A percentile compares a stretch with the other conserved stretches of the same genome.
Evolutionary conservation across 2,329 filamentous ascomycete genomes (phyloP).

Genomic region (Calonectria pauciramosa): DNA sequence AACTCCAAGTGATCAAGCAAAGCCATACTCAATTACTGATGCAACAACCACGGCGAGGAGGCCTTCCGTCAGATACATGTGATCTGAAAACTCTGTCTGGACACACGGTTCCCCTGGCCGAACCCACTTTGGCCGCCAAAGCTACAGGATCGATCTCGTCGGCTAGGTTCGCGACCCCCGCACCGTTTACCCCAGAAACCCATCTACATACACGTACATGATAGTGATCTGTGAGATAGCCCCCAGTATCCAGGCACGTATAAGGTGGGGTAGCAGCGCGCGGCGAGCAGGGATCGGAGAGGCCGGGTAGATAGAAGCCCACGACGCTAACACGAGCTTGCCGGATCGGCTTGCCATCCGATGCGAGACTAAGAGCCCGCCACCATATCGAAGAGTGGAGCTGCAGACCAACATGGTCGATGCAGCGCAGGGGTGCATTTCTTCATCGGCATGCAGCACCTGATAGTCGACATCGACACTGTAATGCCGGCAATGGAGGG

Average conservation of each 20-base stretch:
- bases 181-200: conserved; percentile 5
- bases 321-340: neutral
- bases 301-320: neutral
- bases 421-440: neutral
- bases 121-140: neutral
- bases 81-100: neutral
- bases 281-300: conserved; percentile 5
- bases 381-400: neutral
- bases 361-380: neutral
- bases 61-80: neutral
- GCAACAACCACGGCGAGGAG: too few relatives aligned
- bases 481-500: neutral
- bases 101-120: neutral
- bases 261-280: neutral
- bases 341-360: conserved; percentile 3
- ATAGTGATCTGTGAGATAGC: neutral
- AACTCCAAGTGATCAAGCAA: neutral
- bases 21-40: neutral
- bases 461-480: neutral
- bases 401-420: neutral
- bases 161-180: neutral
- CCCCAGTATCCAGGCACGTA: neutral
- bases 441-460: neutral
- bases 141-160: neutral
- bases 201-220: neutral